phyloP scores from a whole-genome alignment of 306 rosid species.

The Pachyrhizus erosus region DNA sequence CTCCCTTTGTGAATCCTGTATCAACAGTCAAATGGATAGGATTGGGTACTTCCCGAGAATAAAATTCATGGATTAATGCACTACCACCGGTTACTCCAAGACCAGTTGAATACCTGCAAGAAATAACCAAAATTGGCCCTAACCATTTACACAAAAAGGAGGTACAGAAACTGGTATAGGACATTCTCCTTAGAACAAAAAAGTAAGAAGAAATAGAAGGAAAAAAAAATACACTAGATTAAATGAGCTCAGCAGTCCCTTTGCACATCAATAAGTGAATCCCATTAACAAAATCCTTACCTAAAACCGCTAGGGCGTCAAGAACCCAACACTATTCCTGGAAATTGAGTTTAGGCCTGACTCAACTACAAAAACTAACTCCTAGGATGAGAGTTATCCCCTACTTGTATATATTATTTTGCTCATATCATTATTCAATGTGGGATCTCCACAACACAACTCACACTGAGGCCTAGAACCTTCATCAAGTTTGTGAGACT shows the following conservation, averaged over 20 bases:
- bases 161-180: background rate
- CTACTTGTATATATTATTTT: background rate
- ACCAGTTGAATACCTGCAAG: conserved; percentile 91
- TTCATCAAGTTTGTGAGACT: too few relatives aligned
- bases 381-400: background rate
- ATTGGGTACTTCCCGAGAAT: conserved; percentile 84
- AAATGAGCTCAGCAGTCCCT: background rate
- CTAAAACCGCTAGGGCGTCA: conserved; percentile 3
- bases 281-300: conserved; percentile 1
- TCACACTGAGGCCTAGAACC: background rate
- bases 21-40: conserved; percentile 94
- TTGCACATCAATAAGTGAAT: background rate
- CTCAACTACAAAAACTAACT: background rate
- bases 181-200: background rate
- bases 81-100: conserved; percentile 89
- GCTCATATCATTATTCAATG: background rate
- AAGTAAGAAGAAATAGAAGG: background rate
- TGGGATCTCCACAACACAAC: background rate
- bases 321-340: background rate
- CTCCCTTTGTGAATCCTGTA: conserved; percentile 82
- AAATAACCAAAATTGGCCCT: conserved; percentile 5
- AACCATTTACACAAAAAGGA: background rate
- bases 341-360: background rate
- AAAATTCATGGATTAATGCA: conserved; percentile 89
- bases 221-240: background rate